A percentile compares a stretch with the other conserved stretches of the same genome.
phyloP scores from a whole-genome alignment of 495 filamentous ascomycete genomes.

The Saxophila tyrrhenica region DNA sequence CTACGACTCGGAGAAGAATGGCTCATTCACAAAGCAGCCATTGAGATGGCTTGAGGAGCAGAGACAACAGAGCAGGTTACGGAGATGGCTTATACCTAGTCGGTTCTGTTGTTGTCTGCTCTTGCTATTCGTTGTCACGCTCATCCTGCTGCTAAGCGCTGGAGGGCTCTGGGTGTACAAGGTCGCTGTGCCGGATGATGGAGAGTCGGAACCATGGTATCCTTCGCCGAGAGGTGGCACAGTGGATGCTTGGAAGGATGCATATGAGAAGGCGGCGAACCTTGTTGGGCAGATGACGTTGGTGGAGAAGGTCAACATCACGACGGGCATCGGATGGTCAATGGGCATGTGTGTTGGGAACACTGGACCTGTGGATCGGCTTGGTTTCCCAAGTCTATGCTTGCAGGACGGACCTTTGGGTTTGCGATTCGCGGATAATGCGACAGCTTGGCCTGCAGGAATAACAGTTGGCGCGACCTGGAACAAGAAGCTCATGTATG shows the following conservation, averaged over 20 bases:
- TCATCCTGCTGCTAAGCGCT: constrained; percentile 25
- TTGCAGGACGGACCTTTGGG: constrained; percentile 87
- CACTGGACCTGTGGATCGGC: constrained; percentile 39
- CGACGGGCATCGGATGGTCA: constrained; percentile 82
- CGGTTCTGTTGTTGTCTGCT: constrained; percentile 25
- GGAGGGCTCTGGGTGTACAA: constrained; percentile 32
- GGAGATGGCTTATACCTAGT: constrained; percentile 19
- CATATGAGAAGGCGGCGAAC: constrained; percentile 67
- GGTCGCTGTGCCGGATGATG: constrained; percentile 18
- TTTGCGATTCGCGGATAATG: constrained; percentile 62
- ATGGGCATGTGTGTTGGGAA: constrained; percentile 89
- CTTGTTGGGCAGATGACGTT: constrained; percentile 77
- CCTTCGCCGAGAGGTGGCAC: constrained; percentile 76
- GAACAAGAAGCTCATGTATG: constrained; percentile 69
- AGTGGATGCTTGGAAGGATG: constrained; percentile 56
- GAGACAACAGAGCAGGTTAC: constrained; percentile 1
- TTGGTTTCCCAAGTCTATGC: constrained; percentile 74
- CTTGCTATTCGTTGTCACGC: constrained; percentile 22
- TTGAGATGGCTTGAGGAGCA: constrained; percentile 3
- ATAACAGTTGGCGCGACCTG: constrained; percentile 80
- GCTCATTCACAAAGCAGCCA: not conserved
- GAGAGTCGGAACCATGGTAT: constrained; percentile 66
- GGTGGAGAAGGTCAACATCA: constrained; percentile 88
- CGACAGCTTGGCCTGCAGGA: constrained; percentile 73
- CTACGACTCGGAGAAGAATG: constrained; percentile 8